Conservation (phyloP, 345 rosid species). For the Bruguiera parviflora region DNA sequence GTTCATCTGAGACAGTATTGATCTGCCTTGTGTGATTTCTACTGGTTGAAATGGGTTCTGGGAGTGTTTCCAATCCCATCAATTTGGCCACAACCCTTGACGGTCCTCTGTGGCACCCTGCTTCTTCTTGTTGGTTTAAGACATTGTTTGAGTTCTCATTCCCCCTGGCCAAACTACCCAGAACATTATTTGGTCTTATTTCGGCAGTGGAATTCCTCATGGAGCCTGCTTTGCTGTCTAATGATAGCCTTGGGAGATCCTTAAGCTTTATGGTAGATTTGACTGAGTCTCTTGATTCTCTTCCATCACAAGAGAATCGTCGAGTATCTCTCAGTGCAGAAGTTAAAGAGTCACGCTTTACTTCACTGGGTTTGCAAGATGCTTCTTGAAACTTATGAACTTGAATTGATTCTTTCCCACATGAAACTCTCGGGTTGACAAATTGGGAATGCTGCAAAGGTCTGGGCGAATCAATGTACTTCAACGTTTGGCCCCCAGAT, state of each 20-base stretch:
- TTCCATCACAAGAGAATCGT: conserved; percentile 85
- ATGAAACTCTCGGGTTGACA: conserved; percentile 38
- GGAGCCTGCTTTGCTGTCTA: conserved; percentile 71
- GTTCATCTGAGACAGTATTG: conserved; percentile 21
- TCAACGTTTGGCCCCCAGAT: conserved; percentile 40
- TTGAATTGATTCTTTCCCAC: conserved; percentile 43
- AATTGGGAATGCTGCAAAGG: conserved; percentile 48
- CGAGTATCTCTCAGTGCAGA: conserved; percentile 52
- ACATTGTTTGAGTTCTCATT: conserved; percentile 12
- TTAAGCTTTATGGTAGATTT: conserved; percentile 62
- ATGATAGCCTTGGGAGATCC: conserved; percentile 83
- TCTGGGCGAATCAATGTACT: conserved; percentile 66
- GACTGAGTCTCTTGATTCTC: conserved; percentile 48
- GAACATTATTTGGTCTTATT: conserved; percentile 35
- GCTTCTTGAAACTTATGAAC: conserved; percentile 36
- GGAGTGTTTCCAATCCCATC: conserved; percentile 82
- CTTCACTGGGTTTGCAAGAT: conserved; percentile 30
- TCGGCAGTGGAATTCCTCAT: conserved; percentile 38
- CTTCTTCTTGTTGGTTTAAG: conserved; percentile 45
- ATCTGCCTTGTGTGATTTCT: conserved; percentile 20
- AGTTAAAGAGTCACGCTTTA: conserved; percentile 34
- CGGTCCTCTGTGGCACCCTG: conserved; percentile 49
- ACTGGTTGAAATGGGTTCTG: conserved; percentile 30
- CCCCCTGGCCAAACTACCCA: conserved; percentile 23
- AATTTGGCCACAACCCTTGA: conserved; percentile 78